These are phyloP conservation scores for Neurospora crassa DNA, from an alignment of 2,329 filamentous ascomycete genomes.

Conservation along the genomic window DNA sequence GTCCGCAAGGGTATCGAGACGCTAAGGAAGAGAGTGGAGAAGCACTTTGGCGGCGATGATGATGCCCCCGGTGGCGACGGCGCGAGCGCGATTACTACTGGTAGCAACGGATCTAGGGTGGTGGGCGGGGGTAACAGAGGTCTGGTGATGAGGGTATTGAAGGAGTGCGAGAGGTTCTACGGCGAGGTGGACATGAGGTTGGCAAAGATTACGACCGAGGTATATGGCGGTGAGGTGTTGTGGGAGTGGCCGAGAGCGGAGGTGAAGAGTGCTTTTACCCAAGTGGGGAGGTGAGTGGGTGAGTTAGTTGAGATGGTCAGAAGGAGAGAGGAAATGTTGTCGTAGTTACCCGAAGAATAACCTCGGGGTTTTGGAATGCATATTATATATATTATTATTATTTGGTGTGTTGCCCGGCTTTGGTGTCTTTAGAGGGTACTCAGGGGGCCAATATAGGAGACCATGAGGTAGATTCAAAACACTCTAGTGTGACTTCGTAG, in stretches of 20 bases:
- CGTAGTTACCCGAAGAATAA: background rate
- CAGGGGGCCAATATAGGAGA: background rate
- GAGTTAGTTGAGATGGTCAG: constrained; percentile 7
- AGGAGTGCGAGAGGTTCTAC: constrained; percentile 55
- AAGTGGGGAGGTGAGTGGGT: constrained; percentile 9
- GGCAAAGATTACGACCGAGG: constrained; percentile 47
- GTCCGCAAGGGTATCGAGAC: constrained; percentile 84
- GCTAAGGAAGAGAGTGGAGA: constrained; percentile 85
- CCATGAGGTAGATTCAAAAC: background rate
- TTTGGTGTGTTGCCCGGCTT: background rate
- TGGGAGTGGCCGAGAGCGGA: constrained; percentile 59
- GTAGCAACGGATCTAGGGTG: constrained; percentile 1
- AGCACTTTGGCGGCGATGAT: constrained; percentile 89
- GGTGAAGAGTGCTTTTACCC: constrained; percentile 47
- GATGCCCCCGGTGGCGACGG: constrained; percentile 50
- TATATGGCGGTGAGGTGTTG: constrained; percentile 54
- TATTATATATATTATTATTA: background rate
- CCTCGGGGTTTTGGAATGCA: background rate
- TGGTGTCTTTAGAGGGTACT: background rate
- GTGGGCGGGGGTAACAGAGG: constrained; percentile 24
- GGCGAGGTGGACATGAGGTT: constrained; percentile 52
- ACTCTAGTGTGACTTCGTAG: background rate
- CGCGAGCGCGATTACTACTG: background rate
- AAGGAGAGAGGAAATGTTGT: background rate
- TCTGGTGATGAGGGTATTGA: constrained; percentile 47